Percentiles rank a stretch among this genome's conserved stretches.
Evolutionary conservation across 768 basidiomycete species (phyloP).

Genomic region (Tricholoma saponaceum): DNA sequence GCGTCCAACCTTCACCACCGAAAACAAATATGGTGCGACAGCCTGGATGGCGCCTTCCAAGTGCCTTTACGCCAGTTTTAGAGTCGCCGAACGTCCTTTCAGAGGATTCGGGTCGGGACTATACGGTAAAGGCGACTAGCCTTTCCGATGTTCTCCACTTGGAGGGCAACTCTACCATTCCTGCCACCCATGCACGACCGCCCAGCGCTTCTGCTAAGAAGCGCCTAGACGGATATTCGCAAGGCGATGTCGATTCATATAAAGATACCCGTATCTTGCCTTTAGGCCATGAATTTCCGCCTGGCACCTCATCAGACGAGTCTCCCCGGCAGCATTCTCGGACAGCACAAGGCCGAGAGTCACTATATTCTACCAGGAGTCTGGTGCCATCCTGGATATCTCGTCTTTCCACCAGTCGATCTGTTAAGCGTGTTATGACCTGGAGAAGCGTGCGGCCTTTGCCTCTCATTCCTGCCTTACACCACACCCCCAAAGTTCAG

Average conservation of each 20-base stretch:
- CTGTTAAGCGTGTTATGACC: conserved; percentile 30
- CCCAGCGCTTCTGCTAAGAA: neutral
- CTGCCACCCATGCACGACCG: neutral
- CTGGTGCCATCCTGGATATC: conserved; percentile 50
- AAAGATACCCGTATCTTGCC: neutral
- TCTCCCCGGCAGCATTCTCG: neutral
- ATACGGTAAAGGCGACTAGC: neutral
- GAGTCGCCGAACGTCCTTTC: conserved; percentile 22
- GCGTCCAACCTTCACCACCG: conserved; percentile 6
- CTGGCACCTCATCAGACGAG: neutral
- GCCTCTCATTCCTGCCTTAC: conserved; percentile 54
- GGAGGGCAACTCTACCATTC: neutral
- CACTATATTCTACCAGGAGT: conserved; percentile 44
- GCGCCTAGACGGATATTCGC: neutral
- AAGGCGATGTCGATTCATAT: neutral
- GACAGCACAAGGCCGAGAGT: conserved; percentile 27
- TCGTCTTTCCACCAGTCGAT: conserved; percentile 37
- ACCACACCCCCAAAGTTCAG: conserved; percentile 42
- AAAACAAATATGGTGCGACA: conserved; percentile 7
- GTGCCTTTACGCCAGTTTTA: conserved; percentile 29
- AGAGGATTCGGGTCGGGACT: conserved; percentile 29
- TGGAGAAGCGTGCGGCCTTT: conserved; percentile 51
- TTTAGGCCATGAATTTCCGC: neutral
- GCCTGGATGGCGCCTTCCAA: conserved; percentile 29
- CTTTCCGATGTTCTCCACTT: neutral